These are phyloP conservation scores for Penicillium pulvis DNA, from an alignment of 495 filamentous ascomycete genomes.

Conservation along the genomic window DNA sequence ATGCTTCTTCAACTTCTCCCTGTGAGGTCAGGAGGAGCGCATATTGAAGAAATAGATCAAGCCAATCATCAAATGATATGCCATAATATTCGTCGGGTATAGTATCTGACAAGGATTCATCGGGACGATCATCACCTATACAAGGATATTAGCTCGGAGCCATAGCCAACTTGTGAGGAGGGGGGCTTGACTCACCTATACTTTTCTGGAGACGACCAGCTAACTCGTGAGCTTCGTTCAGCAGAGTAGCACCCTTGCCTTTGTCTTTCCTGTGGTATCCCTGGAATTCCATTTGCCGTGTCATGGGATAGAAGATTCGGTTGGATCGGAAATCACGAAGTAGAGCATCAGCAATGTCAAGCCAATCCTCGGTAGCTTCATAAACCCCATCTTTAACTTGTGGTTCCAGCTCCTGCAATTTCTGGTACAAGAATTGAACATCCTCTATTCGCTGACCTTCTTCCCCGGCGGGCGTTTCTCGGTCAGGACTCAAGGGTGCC, in stretches of 20 bases:
- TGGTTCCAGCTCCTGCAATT: constrained; percentile 54
- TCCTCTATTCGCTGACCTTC: constrained; percentile 51
- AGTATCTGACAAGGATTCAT: constrained; percentile 32
- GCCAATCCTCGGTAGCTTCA: constrained; percentile 64
- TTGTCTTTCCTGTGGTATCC: constrained; percentile 58
- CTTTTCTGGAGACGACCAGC: constrained; percentile 60
- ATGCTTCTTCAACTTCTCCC: constrained; percentile 63
- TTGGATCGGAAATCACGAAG: constrained; percentile 79
- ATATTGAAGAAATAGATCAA: constrained; percentile 88
- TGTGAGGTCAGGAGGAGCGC: constrained; percentile 69
- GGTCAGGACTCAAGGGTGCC: constrained; percentile 16
- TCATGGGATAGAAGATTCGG: constrained; percentile 74
- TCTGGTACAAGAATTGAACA: constrained; percentile 58
- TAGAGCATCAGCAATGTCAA: constrained; percentile 71
- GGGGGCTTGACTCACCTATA: constrained; percentile 42
- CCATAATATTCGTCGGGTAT: constrained; percentile 71
- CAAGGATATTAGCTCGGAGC: constrained; percentile 13
- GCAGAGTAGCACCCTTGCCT: constrained; percentile 26
- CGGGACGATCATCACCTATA: constrained; percentile 23
- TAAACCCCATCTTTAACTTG: constrained; percentile 52
- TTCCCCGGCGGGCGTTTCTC: constrained; percentile 13
- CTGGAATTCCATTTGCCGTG: constrained; percentile 68
- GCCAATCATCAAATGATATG: constrained; percentile 79
- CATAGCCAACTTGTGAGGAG: background rate
- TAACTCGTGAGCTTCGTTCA: constrained; percentile 70